Percentiles rank a stretch among this genome's conserved stretches.
Conservation (phyloP, 208 protist genomes). For the Leishmania braziliensis region DNA sequence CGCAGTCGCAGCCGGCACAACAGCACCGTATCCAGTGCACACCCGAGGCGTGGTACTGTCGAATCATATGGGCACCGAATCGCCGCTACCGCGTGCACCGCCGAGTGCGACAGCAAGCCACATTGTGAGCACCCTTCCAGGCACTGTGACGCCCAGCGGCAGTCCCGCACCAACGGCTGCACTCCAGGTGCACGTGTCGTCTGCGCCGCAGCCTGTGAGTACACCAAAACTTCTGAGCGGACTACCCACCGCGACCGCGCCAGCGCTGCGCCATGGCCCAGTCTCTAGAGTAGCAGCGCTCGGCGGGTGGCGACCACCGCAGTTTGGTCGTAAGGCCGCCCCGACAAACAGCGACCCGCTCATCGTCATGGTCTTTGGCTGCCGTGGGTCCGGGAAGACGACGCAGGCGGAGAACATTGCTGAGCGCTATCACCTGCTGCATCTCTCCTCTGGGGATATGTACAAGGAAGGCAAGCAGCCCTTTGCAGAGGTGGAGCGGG, state of each 20-base stretch:
- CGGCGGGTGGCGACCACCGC: slow-evolving; percentile 29
- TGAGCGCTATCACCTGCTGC: slow-evolving; percentile 70
- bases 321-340: slow-evolving; percentile 29
- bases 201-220: background rate
- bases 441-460: slow-evolving; percentile 71
- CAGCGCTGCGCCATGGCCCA: background rate
- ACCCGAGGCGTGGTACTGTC: slow-evolving; percentile 3
- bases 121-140: no score
- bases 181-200: background rate
- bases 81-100: slow-evolving; percentile 13
- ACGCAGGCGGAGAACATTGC: slow-evolving; percentile 62
- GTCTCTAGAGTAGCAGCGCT: background rate
- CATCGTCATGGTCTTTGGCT: slow-evolving; percentile 80
- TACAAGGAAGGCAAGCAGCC: slow-evolving; percentile 77
- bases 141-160: background rate
- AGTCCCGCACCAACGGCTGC: slow-evolving; percentile 4
- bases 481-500: slow-evolving; percentile 64
- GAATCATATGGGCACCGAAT: slow-evolving; percentile 1
- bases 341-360: slow-evolving; percentile 43
- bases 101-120: slow-evolving; percentile 3
- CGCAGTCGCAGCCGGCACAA: background rate
- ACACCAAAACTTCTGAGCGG: background rate
- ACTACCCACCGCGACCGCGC: background rate
- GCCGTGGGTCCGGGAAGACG: slow-evolving; percentile 83
- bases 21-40: slow-evolving; percentile 14